A percentile compares a stretch with the other conserved stretches of the same genome.
Conservation (phyloP, 208 protist genomes). For the Histomonas meleagridis region DNA sequence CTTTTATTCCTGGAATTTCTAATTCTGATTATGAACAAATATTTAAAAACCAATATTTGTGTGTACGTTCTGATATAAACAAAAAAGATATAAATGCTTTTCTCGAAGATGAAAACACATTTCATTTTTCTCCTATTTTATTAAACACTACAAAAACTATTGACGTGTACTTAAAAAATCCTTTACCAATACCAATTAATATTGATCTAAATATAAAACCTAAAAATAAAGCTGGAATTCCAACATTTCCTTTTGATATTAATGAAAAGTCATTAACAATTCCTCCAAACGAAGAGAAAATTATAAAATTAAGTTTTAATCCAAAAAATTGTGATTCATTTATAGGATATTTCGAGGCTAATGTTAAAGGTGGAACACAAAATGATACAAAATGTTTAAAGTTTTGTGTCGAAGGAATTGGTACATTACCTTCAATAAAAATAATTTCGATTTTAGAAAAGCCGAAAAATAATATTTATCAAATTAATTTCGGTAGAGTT, state of each 20-base stretch:
- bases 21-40: background rate
- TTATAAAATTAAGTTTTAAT: background rate
- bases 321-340: background rate
- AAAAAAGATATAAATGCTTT: background rate
- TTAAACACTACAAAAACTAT: background rate
- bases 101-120: constrained; percentile 16
- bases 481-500: background rate
- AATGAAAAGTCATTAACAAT: background rate
- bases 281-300: background rate
- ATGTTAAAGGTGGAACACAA: background rate
- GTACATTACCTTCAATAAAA: background rate
- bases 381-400: background rate
- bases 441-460: background rate
- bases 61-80: background rate
- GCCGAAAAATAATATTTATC: background rate
- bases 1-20: background rate
- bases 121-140: background rate
- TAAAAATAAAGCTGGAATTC: background rate
- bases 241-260: constrained; percentile 15
- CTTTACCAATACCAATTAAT: background rate
- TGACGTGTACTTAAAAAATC: background rate
- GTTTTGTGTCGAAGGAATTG: constrained; percentile 3
- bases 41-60: background rate
- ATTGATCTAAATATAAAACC: background rate
- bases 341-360: background rate